Percentiles rank a stretch among this genome's conserved stretches.
Evolutionary conservation across 83 land plant genomes (phyloP).

Genomic region (Thuja plicata): DNA sequence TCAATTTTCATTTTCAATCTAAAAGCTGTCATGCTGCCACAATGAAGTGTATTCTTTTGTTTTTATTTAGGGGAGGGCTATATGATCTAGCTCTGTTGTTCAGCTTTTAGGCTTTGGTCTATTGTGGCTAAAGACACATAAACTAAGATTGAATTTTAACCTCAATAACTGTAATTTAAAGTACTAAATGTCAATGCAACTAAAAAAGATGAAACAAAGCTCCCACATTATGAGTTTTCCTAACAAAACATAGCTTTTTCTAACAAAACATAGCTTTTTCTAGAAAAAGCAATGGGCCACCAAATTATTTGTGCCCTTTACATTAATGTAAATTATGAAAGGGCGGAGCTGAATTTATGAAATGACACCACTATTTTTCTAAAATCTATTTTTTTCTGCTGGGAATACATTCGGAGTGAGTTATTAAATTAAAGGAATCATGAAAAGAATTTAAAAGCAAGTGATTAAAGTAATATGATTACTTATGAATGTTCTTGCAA

Average conservation of each 20-base stretch:
- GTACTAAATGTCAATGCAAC: background rate
- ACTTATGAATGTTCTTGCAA: background rate
- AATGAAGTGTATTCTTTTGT: background rate
- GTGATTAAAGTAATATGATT: background rate
- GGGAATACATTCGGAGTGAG: background rate
- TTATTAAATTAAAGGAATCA: background rate
- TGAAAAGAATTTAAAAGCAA: background rate
- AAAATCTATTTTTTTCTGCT: background rate
- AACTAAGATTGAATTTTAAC: background rate
- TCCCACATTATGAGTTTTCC: background rate
- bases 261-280: background rate
- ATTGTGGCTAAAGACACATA: background rate
- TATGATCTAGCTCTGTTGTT: background rate
- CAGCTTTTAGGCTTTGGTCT: background rate
- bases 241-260: background rate
- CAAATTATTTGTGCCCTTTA: background rate
- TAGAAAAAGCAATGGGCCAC: background rate
- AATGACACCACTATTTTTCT: background rate
- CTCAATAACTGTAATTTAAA: background rate
- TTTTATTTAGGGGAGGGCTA: background rate
- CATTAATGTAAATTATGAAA: background rate
- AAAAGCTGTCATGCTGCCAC: background rate
- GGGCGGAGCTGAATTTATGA: background rate
- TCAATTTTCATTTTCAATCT: background rate
- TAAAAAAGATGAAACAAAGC: background rate